Conservation (phyloP, 805 yeast species). For the Ogataea corticis region DNA sequence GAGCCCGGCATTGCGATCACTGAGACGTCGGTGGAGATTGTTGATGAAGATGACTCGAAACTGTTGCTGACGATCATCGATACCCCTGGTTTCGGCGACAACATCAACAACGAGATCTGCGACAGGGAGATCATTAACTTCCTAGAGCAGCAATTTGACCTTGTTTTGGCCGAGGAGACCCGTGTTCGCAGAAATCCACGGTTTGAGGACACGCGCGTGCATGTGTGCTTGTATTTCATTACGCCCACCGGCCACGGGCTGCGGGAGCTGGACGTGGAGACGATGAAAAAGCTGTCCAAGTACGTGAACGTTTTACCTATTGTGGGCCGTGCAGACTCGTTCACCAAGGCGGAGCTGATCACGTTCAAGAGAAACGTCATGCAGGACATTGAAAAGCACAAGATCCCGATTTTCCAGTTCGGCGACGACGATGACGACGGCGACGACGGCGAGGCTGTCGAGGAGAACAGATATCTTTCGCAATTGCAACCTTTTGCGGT, state of each 20-base stretch:
- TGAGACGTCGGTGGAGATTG: constrained; percentile 58
- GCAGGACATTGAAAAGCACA: constrained; percentile 63
- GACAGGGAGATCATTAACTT: constrained; percentile 64
- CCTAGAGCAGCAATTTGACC: constrained; percentile 75
- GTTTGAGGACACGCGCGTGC: constrained; percentile 75
- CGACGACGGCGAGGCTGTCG: constrained; percentile 67
- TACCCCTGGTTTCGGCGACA: constrained; percentile 64
- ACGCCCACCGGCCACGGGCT: constrained; percentile 79
- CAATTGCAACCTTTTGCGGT: constrained; percentile 76
- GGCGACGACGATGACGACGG: constrained; percentile 73
- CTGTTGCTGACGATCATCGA: constrained; percentile 55
- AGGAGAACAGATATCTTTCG: constrained; percentile 64
- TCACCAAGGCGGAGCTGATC: constrained; percentile 58
- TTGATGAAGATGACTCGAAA: constrained; percentile 61
- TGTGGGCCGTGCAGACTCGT: constrained; percentile 69
- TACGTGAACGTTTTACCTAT: constrained; percentile 75
- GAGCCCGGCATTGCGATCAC: constrained; percentile 81
- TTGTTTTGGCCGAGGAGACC: constrained; percentile 82
- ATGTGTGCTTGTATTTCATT: constrained; percentile 69
- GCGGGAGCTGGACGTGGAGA: constrained; percentile 67
- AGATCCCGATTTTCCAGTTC: constrained; percentile 75
- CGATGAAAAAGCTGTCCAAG: constrained; percentile 70
- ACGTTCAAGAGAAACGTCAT: constrained; percentile 60
- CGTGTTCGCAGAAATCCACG: constrained; percentile 84
- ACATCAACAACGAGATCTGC: constrained; percentile 61